Conservation (phyloP, 2,329 filamentous ascomycete genomes). For the Beauveria bassiana region DNA sequence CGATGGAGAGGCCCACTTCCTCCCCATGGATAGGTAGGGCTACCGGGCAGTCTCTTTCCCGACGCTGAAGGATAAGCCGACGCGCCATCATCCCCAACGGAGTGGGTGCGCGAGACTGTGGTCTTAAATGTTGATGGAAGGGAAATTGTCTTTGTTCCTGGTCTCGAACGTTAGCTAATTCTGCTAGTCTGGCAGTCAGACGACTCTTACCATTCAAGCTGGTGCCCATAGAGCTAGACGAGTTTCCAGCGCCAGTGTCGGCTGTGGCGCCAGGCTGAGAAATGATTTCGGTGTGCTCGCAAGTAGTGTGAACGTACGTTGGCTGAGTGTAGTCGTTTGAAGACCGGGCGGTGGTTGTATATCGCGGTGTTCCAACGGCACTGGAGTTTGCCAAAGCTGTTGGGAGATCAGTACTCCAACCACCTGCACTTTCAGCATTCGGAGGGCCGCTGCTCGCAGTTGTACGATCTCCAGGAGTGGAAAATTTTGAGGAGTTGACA, state of each 20-base stretch:
- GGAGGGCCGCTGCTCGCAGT: neutral
- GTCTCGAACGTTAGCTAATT: neutral
- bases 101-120: conserved; percentile 13
- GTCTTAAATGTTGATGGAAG: conserved; percentile 16
- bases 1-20: conserved; percentile 28
- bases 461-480: neutral
- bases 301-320: neutral
- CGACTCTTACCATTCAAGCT: neutral
- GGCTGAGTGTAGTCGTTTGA: neutral
- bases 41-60: conserved; percentile 19
- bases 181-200: neutral
- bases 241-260: neutral
- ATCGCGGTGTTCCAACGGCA: neutral
- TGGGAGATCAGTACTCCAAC: neutral
- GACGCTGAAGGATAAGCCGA: conserved; percentile 16
- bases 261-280: neutral
- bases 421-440: neutral
- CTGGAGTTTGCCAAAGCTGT: neutral
- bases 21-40: conserved; percentile 30
- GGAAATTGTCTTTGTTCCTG: conserved; percentile 7
- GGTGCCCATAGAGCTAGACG: neutral
- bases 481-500: neutral
- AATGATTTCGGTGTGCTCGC: neutral
- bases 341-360: neutral
- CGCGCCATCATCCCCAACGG: neutral